Percentiles rank a stretch among this genome's conserved stretches.
Evolutionary conservation across 1,284 basidiomycete genomes (phyloP).

Genomic region (Malassezia vespertilionis): DNA sequence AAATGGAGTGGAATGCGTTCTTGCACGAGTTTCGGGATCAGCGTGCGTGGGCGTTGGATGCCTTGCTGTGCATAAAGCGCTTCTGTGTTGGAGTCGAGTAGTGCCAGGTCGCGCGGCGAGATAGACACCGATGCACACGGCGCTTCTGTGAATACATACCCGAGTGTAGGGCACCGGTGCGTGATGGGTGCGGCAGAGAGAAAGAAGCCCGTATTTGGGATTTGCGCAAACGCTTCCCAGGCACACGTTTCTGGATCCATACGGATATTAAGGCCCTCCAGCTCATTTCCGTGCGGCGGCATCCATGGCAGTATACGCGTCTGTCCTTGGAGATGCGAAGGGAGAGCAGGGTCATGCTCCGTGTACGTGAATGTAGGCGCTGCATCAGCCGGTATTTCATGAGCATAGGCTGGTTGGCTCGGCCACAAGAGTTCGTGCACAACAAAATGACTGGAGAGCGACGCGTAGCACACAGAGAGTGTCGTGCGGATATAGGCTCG

Average conservation of each 20-base stretch:
- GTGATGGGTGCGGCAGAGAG: constrained; percentile 41
- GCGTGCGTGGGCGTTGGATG: constrained; percentile 35
- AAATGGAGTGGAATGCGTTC: constrained; percentile 26
- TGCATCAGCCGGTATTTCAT: neutral
- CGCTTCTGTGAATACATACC: constrained; percentile 37
- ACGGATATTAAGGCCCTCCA: constrained; percentile 28
- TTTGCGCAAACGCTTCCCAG: constrained; percentile 27
- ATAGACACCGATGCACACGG: constrained; percentile 20
- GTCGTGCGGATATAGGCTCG: constrained; percentile 37
- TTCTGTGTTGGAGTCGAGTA: constrained; percentile 28
- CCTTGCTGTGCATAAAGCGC: constrained; percentile 25
- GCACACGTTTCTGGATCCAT: constrained; percentile 26
- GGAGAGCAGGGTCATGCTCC: constrained; percentile 11
- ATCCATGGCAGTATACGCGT: constrained; percentile 24
- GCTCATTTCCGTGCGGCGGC: constrained; percentile 34
- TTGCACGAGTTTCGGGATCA: constrained; percentile 24
- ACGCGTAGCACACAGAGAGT: constrained; percentile 37
- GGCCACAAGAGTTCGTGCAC: constrained; percentile 45
- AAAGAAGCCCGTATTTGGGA: constrained; percentile 19
- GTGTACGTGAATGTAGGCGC: constrained; percentile 1
- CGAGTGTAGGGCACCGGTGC: constrained; percentile 40
- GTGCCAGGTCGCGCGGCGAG: constrained; percentile 20
- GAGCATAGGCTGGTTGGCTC: constrained; percentile 18
- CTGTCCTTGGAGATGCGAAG: constrained; percentile 15
- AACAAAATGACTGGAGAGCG: constrained; percentile 31